Evolutionary conservation across 129 eudicot genomes (phyloP).

Genomic region (Helianthus tuberosus): DNA sequence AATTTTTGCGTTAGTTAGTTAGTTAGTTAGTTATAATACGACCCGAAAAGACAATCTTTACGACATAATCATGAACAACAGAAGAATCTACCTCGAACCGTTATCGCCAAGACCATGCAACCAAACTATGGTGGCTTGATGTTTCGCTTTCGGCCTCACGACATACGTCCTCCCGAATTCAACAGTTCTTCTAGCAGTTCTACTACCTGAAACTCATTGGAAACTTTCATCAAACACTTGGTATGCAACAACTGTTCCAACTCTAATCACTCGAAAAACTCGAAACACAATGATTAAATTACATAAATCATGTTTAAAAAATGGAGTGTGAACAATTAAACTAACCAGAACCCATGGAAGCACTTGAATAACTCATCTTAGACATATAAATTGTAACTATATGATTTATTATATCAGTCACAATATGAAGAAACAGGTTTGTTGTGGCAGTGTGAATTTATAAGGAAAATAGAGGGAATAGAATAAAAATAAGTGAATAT

Average conservation of each 20-base stretch:
- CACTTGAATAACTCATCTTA: slow-evolving; percentile 77
- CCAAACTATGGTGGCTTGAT: slow-evolving; percentile 96
- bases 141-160: slow-evolving; percentile 91
- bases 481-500: slow-evolving; percentile 63
- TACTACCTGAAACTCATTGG: slow-evolving; percentile 59
- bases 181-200: slow-evolving; percentile 62
- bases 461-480: slow-evolving; percentile 44
- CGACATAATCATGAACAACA: not conserved
- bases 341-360: slow-evolving; percentile 93
- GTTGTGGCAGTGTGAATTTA: slow-evolving; percentile 48
- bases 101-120: slow-evolving; percentile 99
- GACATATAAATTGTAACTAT: slow-evolving; percentile 17
- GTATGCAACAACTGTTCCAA: slow-evolving; percentile 5
- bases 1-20: not conserved
- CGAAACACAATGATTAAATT: not conserved
- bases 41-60: not conserved
- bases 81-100: slow-evolving; percentile 75
- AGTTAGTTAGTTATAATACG: not conserved
- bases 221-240: slow-evolving; percentile 27
- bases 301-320: not conserved
- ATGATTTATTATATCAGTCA: slow-evolving; percentile 13
- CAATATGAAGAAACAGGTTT: slow-evolving; percentile 49
- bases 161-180: slow-evolving; percentile 98
- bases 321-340: slow-evolving; percentile 8
- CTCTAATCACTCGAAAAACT: not conserved